Evolutionary conservation across 257 asterid species (phyloP).

Genomic region (Capsicum chinense): DNA sequence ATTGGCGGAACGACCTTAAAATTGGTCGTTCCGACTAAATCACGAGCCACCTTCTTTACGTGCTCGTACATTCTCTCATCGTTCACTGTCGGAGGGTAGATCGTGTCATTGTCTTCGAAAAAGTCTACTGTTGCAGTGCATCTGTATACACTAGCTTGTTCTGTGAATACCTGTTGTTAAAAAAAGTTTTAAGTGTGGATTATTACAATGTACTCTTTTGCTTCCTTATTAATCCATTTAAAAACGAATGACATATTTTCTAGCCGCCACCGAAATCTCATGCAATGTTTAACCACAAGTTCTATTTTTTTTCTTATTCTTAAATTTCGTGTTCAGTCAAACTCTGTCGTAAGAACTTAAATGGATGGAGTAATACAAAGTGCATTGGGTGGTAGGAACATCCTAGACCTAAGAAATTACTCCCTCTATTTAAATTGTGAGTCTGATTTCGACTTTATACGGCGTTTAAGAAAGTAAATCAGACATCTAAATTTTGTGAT

Average conservation of each 20-base stretch:
- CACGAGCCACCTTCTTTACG: slow-evolving; percentile 49
- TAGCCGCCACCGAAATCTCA: too few species aligned
- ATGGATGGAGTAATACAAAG: too few species aligned
- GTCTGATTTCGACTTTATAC: too few species aligned
- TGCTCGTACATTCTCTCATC: slow-evolving; percentile 67
- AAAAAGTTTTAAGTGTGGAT: neutral
- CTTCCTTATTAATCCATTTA: neutral
- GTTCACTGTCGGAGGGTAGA: slow-evolving; percentile 86
- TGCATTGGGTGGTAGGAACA: neutral
- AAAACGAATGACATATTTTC: neutral
- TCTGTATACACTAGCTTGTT: slow-evolving; percentile 74
- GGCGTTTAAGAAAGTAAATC: too few species aligned
- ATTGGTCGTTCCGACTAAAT: slow-evolving; percentile 54
- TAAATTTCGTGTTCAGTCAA: too few species aligned
- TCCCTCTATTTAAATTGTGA: too few species aligned
- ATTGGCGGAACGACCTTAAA: slow-evolving; percentile 66
- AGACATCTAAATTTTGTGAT: too few species aligned
- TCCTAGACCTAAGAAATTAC: neutral
- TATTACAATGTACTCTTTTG: neutral
- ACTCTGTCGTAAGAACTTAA: too few species aligned
- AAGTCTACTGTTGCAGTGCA: slow-evolving; percentile 83
- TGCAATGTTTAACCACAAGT: too few species aligned
- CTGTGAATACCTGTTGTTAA: slow-evolving; percentile 62
- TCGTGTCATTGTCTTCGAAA: slow-evolving; percentile 61
- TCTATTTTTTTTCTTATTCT: too few species aligned